Evolutionary conservation across 2,329 filamentous ascomycete genomes (phyloP).

Genomic region (Alternaria atra): DNA sequence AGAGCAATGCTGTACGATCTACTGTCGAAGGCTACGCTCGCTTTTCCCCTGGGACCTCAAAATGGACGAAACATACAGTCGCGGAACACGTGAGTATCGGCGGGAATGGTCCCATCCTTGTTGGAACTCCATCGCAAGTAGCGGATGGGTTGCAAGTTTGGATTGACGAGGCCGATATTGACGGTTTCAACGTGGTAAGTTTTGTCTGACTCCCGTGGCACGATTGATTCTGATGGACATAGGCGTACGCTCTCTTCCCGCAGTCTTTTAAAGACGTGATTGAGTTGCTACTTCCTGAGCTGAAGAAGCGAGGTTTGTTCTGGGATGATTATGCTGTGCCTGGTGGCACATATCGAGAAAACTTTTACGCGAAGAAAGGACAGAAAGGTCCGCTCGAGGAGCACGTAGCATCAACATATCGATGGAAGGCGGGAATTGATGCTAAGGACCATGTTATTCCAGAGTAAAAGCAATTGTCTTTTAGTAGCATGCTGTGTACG

Average conservation of each 20-base stretch:
- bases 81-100: conserved; percentile 74
- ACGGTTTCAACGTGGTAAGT: conserved; percentile 77
- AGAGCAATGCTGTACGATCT: conserved; percentile 68
- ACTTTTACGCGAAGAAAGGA: conserved; percentile 63
- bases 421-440: conserved; percentile 48
- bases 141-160: conserved; percentile 74
- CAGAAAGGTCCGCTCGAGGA: conserved; percentile 61
- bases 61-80: conserved; percentile 77
- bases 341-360: conserved; percentile 69
- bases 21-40: conserved; percentile 66
- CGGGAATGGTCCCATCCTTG: conserved; percentile 70
- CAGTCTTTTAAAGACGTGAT: conserved; percentile 74
- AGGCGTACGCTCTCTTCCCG: conserved; percentile 72
- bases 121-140: conserved; percentile 71
- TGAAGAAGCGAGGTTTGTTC: conserved; percentile 67
- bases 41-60: conserved; percentile 66
- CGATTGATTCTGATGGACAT: neutral
- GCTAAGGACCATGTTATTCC: conserved; percentile 42
- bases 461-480: conserved; percentile 56
- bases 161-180: conserved; percentile 73
- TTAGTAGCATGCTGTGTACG: neutral
- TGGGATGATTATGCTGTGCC: conserved; percentile 64
- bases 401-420: conserved; percentile 63
- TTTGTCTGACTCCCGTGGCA: neutral
- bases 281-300: conserved; percentile 71